Evolutionary conservation across 257 asterid species (phyloP), one percentile per base, ranked within the genome.

Genomic region (Linaria vulgaris): DNA sequence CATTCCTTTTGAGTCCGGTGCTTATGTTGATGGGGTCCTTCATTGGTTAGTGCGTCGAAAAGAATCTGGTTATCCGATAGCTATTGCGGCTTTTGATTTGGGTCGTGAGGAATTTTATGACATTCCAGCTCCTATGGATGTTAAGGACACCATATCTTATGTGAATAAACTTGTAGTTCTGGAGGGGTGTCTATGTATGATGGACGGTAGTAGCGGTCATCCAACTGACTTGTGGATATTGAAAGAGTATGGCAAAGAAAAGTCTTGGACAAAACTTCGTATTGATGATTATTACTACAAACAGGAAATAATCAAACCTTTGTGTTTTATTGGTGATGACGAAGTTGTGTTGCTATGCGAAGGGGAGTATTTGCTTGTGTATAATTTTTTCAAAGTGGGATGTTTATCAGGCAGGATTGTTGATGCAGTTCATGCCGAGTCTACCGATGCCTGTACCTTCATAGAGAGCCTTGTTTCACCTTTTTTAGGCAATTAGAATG

Each of bases 271-370:
- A 15, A 31, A 12, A 16, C 37, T 31, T 12, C 5, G 7, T 1
- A 41, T 37, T 16, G 20, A 14, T 16, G 27, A 5, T 4, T 16
- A 57, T 14, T 24, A 11, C 10, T 24, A 11, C 10, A 14, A 5
- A 13, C 37, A 48, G 30, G 47, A 57, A 9, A 12, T 16, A 3
- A 15, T 57, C 37, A 57, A 57, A 17, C 62, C 62, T 31, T 34
- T 57, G 25, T 34, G 48, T 37, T 57, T n/a, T 57, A 57, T 57
- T 57, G 47, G 62, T 14, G 62, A 57, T 14, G 27, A 34, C 6
- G 30, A 37, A 22, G 16, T 57, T n/a, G 10, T 57, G 47, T 34
- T 57, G 30, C n/a, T 22, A 7, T 0, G 23, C 4, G 48, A 34
- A 9, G 21, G 3, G 22, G 48, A 34, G 25, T 10, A 8, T 31